Percentiles rank a stretch among this genome's conserved stretches.
Conservation (phyloP, 2,329 filamentous ascomycete genomes). For the Alternaria incomplexa region DNA sequence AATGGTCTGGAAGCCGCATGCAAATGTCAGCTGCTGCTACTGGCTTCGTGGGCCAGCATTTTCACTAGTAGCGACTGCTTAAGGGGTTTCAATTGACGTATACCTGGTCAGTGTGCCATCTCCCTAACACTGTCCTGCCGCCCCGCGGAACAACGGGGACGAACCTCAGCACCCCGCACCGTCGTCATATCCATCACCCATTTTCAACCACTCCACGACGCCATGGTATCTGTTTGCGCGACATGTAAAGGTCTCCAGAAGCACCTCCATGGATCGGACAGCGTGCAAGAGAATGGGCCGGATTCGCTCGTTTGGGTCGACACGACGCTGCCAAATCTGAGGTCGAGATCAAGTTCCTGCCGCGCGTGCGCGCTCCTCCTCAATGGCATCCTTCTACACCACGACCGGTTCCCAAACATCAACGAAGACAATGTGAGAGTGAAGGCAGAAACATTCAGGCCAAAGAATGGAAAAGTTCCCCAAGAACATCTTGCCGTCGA, state of each 20-base stretch:
- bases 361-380: slow-evolving; percentile 43
- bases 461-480: slow-evolving; percentile 12
- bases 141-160: slow-evolving; percentile 17
- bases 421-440: slow-evolving; percentile 34
- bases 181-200: slow-evolving; percentile 3
- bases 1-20: slow-evolving; percentile 11
- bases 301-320: slow-evolving; percentile 32
- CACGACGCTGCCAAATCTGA: slow-evolving; percentile 37
- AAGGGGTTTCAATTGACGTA: slow-evolving; percentile 9
- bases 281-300: slow-evolving; percentile 18
- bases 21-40: slow-evolving; percentile 12
- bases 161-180: slow-evolving; percentile 14
- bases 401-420: slow-evolving; percentile 34
- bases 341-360: slow-evolving; percentile 37
- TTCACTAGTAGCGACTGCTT: slow-evolving; percentile 4
- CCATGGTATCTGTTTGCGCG: slow-evolving; percentile 40
- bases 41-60: neutral
- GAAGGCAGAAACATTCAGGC: slow-evolving; percentile 36
- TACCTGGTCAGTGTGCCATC: slow-evolving; percentile 7
- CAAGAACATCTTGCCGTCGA: slow-evolving; percentile 46
- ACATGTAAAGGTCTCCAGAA: slow-evolving; percentile 45
- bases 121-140: slow-evolving; percentile 2
- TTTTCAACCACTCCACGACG: slow-evolving; percentile 1
- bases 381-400: slow-evolving; percentile 42
- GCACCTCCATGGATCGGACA: slow-evolving; percentile 28